Base-by-base conservation (phyloP, 306 rosid species). In the Acacia crassicarpa region DNA sequence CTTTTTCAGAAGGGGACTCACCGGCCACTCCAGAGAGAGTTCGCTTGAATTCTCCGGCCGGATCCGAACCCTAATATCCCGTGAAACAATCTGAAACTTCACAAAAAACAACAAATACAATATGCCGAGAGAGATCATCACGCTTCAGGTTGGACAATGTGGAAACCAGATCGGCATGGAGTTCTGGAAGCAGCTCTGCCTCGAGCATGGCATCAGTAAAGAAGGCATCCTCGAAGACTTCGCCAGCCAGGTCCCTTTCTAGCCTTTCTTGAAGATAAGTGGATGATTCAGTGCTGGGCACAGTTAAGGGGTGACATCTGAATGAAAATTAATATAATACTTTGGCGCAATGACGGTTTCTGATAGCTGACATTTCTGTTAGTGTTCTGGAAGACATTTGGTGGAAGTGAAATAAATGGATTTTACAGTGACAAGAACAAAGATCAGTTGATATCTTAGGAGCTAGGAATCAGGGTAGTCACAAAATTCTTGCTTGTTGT, bases 81-180 rank as follows among this genome's bases (percentile, higher is more conserved):
- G 59, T 67, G 76, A 81, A 68, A 76, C 19, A 40, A 81, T 20
- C 51, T n/a, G 69, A 66, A 86, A 4, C 32, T 59, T 23, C 14
- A 56, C 14, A 56, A 25, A 8, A 0, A 56, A 58, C 30, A 9
- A n/a, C 25, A 23, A 77, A 83, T 91, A 7, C 9, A 16, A 32
- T 23, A 59, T 94, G 98, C 98, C 97, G 53, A 61, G 97, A 62
- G 98, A 95, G 85, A 95, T 95, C 84, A 93, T 95, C 85, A 95
- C 97, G 1, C 88, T 95, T 44, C 98, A 95, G 89, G 98, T 94
- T 6, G 98, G 98, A 10, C 98, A 94, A 93, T 94, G 98, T 67
- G 98, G 98, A 40, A 94, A 94, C 78, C 98, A 93, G 97, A 93
- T 93, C 90, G 98, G 98, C 45, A 94, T 94, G 98, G 98, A 94